phyloP scores from a whole-genome alignment of 1,284 basidiomycete species.

The Taiwanofungus camphoratus region DNA sequence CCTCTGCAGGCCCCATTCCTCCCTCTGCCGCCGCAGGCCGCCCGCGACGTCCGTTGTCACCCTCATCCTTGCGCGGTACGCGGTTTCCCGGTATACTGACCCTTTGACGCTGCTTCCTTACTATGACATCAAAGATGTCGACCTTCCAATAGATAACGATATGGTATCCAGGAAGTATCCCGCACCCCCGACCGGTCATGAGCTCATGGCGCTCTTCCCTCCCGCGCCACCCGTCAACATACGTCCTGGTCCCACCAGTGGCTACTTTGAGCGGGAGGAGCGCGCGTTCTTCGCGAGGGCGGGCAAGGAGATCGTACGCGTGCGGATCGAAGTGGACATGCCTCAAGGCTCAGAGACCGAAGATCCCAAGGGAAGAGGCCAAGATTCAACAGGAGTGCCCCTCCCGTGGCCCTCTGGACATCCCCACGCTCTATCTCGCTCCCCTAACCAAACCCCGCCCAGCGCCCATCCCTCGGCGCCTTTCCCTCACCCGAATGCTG shows the following conservation, averaged over 20 bases:
- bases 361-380: conserved; percentile 2
- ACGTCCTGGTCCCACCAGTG: conserved; percentile 55
- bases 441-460: conserved; percentile 8
- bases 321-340: conserved; percentile 58
- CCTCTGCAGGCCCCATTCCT: conserved; percentile 10
- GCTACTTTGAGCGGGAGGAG: conserved; percentile 66
- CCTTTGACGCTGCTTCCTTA: conserved; percentile 9
- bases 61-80: conserved; percentile 45
- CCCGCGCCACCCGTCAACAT: conserved; percentile 54
- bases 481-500: conserved; percentile 4
- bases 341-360: conserved; percentile 10
- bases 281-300: conserved; percentile 71
- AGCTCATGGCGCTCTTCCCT: conserved; percentile 76
- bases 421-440: conserved; percentile 3
- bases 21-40: conserved; percentile 10
- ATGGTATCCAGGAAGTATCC: conserved; percentile 51
- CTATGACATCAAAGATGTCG: conserved; percentile 40
- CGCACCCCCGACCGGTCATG: conserved; percentile 69
- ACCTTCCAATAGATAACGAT: conserved; percentile 45
- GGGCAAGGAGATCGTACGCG: conserved; percentile 67
- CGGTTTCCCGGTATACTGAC: conserved; percentile 1
- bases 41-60: conserved; percentile 23
- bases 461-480: conserved; percentile 10
- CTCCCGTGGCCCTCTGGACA: neutral
- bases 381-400: neutral